Base-by-base conservation (phyloP, 495 filamentous ascomycete species). In the Penicillium arizonense region DNA sequence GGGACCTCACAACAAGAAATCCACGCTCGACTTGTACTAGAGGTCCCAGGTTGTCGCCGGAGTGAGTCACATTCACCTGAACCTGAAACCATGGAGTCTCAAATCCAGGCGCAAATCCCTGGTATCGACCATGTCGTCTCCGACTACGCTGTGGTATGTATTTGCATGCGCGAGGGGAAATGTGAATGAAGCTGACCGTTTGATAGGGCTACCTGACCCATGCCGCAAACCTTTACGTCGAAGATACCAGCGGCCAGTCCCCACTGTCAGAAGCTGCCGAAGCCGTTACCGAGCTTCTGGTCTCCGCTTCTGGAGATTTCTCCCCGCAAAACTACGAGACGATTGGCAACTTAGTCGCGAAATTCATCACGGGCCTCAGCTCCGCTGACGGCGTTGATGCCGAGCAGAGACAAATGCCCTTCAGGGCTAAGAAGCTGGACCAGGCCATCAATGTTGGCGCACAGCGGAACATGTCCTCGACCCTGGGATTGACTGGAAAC, bases 401-500 rank as follows among this genome's bases (percentile, higher is more conserved):
- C 10, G 89, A 91, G 58, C 71, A 75, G 39, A 77, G 76, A 45
- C 85, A 88, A 57, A 79, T 83, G 71, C 83, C 83, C 18, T 85
- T 90, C 20, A 83, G 83, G 16, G 91, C 95, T 24, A 89, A 81
- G 69, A 87, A 87, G 60, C 82, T 99, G 10, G 95, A 96, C 65
- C 94, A 97, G 72, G 86, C 93, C 46, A 94, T 96, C 77, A 89
- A 96, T 65, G 93, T 99, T 55, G 90, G 90, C 55, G 83, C 93
- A 3, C 92, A 96, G 70, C 81, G 89, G 55, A 96, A 96, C 66
- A 90, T 97, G 65, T 98, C 94, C 16, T 95, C 94, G 3, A 99
- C 94, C 0, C 70, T 97, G 60, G 92, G 90, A 11, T 83, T 99
- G 21, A 84, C 91, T 18, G 88, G 87, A 47, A 88, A 84, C 16